phyloP scores from a whole-genome alignment of 228 moss, liverwort and hornwort genomes.

The Sphagnum magellanicum region DNA sequence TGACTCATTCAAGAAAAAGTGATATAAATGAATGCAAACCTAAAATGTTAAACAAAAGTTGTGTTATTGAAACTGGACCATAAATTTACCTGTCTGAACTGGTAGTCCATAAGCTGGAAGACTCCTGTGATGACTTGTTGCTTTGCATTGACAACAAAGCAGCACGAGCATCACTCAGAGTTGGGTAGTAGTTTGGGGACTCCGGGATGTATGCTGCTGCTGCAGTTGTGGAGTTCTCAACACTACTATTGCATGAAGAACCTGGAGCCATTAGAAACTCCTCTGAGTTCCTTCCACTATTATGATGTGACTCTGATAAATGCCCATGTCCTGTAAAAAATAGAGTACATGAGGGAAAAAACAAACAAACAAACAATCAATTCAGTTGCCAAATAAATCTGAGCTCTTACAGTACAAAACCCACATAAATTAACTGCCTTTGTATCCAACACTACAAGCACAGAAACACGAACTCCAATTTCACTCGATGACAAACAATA shows the following conservation, averaged over 20 bases:
- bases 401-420: too few species aligned
- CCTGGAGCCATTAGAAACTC: constrained; percentile 12
- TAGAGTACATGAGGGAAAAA: neutral
- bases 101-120: constrained; percentile 25
- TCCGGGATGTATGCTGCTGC: constrained; percentile 21
- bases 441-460: too few species aligned
- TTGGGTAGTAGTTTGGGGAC: constrained; percentile 12
- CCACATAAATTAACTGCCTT: too few species aligned
- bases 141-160: constrained; percentile 18
- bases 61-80: too few species aligned
- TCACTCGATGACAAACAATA: too few species aligned
- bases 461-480: too few species aligned
- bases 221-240: constrained; percentile 13
- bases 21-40: too few species aligned
- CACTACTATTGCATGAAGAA: constrained; percentile 15
- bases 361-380: too few species aligned
- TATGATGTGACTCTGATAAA: constrained; percentile 4
- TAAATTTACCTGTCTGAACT: constrained; percentile 20
- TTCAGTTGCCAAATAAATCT: too few species aligned
- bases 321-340: constrained; percentile 21
- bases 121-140: constrained; percentile 21
- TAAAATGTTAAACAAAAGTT: too few species aligned
- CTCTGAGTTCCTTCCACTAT: constrained; percentile 6
- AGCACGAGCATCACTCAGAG: constrained; percentile 13
- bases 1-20: too few species aligned